Evolutionary conservation across 1,284 basidiomycete genomes (phyloP).

Genomic region (Fomitopsis pinicola): DNA sequence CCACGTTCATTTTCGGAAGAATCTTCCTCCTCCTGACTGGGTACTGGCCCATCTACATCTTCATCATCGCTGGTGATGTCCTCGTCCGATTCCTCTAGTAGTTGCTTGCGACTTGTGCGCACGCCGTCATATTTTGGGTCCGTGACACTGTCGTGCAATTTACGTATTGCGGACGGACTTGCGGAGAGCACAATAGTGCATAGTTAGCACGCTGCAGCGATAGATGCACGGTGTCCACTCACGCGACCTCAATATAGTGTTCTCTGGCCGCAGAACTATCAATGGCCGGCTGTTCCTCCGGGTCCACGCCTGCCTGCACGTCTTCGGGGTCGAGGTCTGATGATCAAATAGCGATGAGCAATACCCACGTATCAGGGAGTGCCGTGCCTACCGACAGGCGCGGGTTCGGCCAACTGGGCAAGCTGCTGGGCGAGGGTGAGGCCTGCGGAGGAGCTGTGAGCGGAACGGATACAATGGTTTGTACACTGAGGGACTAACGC

Average conservation of each 20-base stretch:
- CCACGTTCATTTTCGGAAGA: background rate
- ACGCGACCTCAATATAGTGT: slow-evolving; percentile 86
- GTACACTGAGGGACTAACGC: slow-evolving; percentile 2
- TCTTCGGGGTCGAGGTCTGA: slow-evolving; percentile 81
- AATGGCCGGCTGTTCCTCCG: slow-evolving; percentile 17
- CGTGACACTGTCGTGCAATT: slow-evolving; percentile 52
- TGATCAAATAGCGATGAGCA: slow-evolving; percentile 16
- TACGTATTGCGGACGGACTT: slow-evolving; percentile 69
- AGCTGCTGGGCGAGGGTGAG: slow-evolving; percentile 79
- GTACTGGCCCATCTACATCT: slow-evolving; percentile 26
- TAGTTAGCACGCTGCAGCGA: slow-evolving; percentile 4
- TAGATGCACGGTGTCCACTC: slow-evolving; percentile 23
- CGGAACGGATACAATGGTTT: background rate
- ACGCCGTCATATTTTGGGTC: slow-evolving; percentile 77
- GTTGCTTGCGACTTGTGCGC: slow-evolving; percentile 56
- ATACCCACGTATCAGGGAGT: slow-evolving; percentile 11
- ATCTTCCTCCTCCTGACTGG: slow-evolving; percentile 6
- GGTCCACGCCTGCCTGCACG: slow-evolving; percentile 23
- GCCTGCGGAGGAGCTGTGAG: slow-evolving; percentile 31
- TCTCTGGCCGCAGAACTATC: slow-evolving; percentile 45
- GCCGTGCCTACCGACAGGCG: slow-evolving; percentile 54
- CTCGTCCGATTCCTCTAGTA: slow-evolving; percentile 41
- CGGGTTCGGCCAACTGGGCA: slow-evolving; percentile 68
- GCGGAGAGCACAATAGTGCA: slow-evolving; percentile 3
- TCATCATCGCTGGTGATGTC: slow-evolving; percentile 31